Conservation (phyloP, 345 rosid species). For the Physaria fendleri region DNA sequence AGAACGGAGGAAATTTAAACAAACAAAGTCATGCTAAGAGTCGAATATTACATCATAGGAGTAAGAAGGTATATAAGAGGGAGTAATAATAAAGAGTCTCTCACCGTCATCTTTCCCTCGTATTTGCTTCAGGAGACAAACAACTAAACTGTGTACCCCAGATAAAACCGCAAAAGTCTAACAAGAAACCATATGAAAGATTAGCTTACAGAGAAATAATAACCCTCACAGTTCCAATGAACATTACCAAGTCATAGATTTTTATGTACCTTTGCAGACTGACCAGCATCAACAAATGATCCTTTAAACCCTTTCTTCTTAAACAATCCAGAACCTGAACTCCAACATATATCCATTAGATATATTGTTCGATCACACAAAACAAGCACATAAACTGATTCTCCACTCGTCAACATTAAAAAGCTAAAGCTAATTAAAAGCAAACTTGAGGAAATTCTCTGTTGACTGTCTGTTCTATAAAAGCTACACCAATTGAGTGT, state of each 20-base stretch:
- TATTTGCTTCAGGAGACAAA: constrained; percentile 60
- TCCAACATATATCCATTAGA: constrained; percentile 1
- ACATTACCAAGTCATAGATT: background rate
- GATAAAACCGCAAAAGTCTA: constrained; percentile 30
- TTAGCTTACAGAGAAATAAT: background rate
- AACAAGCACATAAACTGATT: background rate
- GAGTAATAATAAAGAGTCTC: constrained; percentile 1
- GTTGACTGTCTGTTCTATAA: background rate
- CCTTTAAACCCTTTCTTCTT: constrained; percentile 75
- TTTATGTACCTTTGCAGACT: constrained; percentile 69
- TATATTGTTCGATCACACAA: background rate
- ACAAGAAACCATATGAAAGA: background rate
- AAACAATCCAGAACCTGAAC: constrained; percentile 75
- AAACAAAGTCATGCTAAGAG: background rate
- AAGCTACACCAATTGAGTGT: background rate
- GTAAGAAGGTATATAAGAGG: background rate
- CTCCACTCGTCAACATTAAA: background rate
- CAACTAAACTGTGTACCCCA: constrained; percentile 32
- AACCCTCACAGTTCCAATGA: background rate
- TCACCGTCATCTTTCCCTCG: constrained; percentile 95
- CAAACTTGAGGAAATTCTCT: background rate
- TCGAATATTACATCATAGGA: background rate
- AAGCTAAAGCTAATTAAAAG: background rate
- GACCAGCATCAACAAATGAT: constrained; percentile 75
- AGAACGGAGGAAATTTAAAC: constrained; percentile 8